Evolutionary conservation across 139 green algal genomes (phyloP).

Genomic region (Zygnema circumcarinatum): DNA sequence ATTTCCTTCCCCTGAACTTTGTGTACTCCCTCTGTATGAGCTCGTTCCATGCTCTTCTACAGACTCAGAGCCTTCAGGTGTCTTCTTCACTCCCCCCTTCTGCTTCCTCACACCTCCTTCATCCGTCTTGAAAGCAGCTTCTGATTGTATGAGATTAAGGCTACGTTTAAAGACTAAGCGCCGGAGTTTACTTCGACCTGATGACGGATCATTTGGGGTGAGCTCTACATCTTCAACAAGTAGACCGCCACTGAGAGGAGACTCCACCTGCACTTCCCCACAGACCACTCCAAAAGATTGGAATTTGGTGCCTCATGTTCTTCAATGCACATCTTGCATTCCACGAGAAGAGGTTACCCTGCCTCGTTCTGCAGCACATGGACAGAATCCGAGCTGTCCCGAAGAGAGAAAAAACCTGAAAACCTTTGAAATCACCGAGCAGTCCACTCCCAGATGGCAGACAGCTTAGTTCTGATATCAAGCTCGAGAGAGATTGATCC

Average conservation of each 20-base stretch:
- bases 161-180: slow-evolving; percentile 66
- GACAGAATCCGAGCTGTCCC: too few species aligned
- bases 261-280: slow-evolving; percentile 35
- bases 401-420: too few species aligned
- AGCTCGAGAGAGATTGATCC: too few species aligned
- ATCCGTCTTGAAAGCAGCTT: slow-evolving; percentile 52
- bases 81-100: slow-evolving; percentile 28
- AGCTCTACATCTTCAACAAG: slow-evolving; percentile 67
- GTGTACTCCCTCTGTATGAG: neutral
- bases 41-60: neutral
- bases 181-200: slow-evolving; percentile 29
- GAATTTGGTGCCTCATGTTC: too few species aligned
- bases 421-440: too few species aligned
- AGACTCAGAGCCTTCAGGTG: slow-evolving; percentile 8
- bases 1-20: too few species aligned
- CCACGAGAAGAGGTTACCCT: too few species aligned
- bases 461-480: too few species aligned
- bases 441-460: too few species aligned
- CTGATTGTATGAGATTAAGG: slow-evolving; percentile 66
- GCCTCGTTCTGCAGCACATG: too few species aligned
- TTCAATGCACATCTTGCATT: too few species aligned
- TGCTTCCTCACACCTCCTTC: slow-evolving; percentile 27
- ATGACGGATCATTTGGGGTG: neutral
- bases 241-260: slow-evolving; percentile 56
- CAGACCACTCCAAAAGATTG: too few species aligned